phyloP scores from a whole-genome alignment of 495 filamentous ascomycete genomes.

The Penicillium alfredii region DNA sequence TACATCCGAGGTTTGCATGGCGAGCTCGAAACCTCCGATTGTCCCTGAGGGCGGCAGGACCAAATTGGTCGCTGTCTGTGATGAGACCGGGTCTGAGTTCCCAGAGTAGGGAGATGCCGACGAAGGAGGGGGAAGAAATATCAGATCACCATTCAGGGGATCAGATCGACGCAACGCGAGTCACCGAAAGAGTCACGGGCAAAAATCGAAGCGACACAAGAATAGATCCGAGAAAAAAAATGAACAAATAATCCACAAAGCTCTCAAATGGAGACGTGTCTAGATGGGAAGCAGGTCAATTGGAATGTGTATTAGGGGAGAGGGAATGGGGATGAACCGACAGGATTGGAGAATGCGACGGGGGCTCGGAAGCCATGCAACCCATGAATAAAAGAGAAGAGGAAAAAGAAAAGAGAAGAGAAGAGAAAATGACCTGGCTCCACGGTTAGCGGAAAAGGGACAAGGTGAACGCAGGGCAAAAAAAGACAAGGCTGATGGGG shows the following conservation, averaged over 20 bases:
- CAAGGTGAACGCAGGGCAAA: conserved; percentile 12
- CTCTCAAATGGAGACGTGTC: conserved; percentile 24
- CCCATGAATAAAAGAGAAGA: conserved; percentile 10
- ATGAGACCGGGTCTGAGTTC: conserved; percentile 1
- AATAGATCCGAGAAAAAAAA: conserved; percentile 9
- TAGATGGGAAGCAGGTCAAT: conserved; percentile 24
- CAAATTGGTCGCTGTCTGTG: conserved; percentile 4
- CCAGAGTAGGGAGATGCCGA: conserved; percentile 4
- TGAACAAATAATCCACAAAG: no score
- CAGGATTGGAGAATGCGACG: conserved; percentile 26
- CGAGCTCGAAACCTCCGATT: conserved; percentile 39
- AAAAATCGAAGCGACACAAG: no score
- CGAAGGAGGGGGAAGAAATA: conserved; percentile 3
- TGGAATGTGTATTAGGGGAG: conserved; percentile 32
- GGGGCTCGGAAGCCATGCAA: conserved; percentile 13
- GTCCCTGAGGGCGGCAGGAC: no score
- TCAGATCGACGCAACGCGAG: conserved; percentile 2
- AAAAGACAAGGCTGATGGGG: conserved; percentile 4
- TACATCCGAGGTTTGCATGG: conserved; percentile 79
- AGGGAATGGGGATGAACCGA: conserved; percentile 25
- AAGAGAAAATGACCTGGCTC: conserved; percentile 13
- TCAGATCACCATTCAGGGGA: conserved; percentile 14
- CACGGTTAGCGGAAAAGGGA: conserved; percentile 25
- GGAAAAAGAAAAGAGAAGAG: conserved; percentile 15
- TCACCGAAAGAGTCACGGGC: no score